Evolutionary conservation across 108 stramenopile species (phyloP).

Genomic region (Discostella pseudostelligera): DNA sequence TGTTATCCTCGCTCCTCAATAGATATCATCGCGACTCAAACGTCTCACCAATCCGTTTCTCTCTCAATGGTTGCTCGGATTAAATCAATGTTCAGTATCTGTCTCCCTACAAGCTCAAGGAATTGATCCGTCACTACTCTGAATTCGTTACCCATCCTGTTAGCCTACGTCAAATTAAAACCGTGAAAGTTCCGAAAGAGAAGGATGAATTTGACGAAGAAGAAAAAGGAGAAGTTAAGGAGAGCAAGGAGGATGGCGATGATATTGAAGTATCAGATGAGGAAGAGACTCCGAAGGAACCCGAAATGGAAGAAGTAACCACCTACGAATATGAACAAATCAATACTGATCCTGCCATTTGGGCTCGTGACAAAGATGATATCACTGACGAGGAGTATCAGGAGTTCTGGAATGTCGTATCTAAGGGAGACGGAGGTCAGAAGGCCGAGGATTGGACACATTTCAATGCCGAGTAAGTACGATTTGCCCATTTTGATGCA

Average conservation of each 20-base stretch:
- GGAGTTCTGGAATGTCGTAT: slow-evolving; percentile 82
- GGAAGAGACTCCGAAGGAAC: slow-evolving; percentile 50
- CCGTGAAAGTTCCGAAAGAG: slow-evolving; percentile 75
- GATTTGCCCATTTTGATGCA: background rate
- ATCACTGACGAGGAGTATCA: slow-evolving; percentile 98
- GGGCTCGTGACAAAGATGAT: slow-evolving; percentile 95
- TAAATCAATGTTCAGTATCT: slow-evolving; percentile 50
- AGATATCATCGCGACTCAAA: background rate
- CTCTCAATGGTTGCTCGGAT: background rate
- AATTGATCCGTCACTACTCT: slow-evolving; percentile 92
- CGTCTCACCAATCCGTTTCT: background rate
- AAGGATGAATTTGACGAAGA: slow-evolving; percentile 79
- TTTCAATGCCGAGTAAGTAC: slow-evolving; percentile 93
- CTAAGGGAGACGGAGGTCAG: slow-evolving; percentile 58
- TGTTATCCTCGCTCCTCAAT: background rate
- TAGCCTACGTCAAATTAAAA: slow-evolving; percentile 76
- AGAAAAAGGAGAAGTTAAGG: slow-evolving; percentile 37
- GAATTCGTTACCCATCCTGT: slow-evolving; percentile 99
- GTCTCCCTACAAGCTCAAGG: slow-evolving; percentile 68
- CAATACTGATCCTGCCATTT: slow-evolving; percentile 95
- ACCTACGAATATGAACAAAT: slow-evolving; percentile 90
- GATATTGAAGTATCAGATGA: slow-evolving; percentile 33
- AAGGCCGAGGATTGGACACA: slow-evolving; percentile 92
- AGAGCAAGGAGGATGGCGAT: slow-evolving; percentile 32
- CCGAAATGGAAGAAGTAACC: slow-evolving; percentile 86